Conservation (phyloP, 2,329 filamentous ascomycete genomes). For the Ophiostoma sp. region DNA sequence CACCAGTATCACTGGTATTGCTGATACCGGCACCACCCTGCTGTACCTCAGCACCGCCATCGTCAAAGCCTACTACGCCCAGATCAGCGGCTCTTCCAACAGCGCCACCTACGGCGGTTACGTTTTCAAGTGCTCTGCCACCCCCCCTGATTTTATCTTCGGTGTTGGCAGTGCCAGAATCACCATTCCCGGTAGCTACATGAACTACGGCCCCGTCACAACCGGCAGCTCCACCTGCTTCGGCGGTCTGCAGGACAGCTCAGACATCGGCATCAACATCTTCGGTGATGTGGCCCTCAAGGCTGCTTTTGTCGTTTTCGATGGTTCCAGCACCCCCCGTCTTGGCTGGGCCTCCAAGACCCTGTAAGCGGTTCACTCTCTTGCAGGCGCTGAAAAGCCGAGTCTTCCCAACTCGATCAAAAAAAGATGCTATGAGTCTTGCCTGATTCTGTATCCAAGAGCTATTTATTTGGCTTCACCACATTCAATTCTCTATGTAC, state of each 20-base stretch:
- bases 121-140: slow-evolving; percentile 36
- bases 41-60: slow-evolving; percentile 36
- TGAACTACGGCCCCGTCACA: slow-evolving; percentile 34
- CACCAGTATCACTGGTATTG: slow-evolving; percentile 32
- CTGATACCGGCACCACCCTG: slow-evolving; percentile 43
- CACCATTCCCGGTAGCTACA: slow-evolving; percentile 34
- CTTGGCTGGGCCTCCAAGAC: slow-evolving; percentile 29
- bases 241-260: slow-evolving; percentile 35
- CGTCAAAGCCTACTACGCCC: slow-evolving; percentile 39
- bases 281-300: slow-evolving; percentile 35
- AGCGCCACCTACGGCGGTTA: slow-evolving; percentile 35
- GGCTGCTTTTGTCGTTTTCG: slow-evolving; percentile 34
- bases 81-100: slow-evolving; percentile 37
- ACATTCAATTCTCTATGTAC: background rate
- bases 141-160: slow-evolving; percentile 36
- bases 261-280: slow-evolving; percentile 31
- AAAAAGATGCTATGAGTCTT: background rate
- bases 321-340: slow-evolving; percentile 33
- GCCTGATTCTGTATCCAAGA: background rate
- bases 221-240: slow-evolving; percentile 36
- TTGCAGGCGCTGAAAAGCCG: background rate
- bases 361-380: slow-evolving; percentile 16
- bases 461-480: background rate
- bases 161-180: slow-evolving; percentile 35
- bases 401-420: background rate